A percentile compares a stretch with the other conserved stretches of the same genome.
phyloP scores from a whole-genome alignment of 768 basidiomycete species.

The Rhizopogon vulgaris region DNA sequence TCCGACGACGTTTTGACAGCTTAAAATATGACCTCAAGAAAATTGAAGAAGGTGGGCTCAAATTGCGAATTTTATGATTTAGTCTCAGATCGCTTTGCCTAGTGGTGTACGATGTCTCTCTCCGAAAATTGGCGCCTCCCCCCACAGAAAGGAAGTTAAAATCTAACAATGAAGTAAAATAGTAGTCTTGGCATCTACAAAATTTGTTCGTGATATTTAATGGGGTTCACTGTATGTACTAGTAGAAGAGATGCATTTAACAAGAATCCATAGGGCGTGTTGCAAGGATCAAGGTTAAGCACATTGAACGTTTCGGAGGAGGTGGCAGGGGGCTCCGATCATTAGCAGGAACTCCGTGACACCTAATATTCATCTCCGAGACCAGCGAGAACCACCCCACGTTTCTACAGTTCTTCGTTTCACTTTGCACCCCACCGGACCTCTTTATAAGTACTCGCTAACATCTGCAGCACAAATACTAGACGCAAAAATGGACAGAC shows the following conservation, averaged over 20 bases:
- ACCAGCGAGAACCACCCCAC: background rate
- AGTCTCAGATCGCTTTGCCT: slow-evolving; percentile 3
- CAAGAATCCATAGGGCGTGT: too few relatives aligned
- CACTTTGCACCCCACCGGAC: background rate
- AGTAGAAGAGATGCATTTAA: background rate
- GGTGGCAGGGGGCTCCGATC: background rate
- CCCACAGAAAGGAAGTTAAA: background rate
- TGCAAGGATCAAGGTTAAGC: too few relatives aligned
- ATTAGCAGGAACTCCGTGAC: background rate
- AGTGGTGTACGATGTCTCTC: slow-evolving; percentile 85
- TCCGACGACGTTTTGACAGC: slow-evolving; percentile 74
- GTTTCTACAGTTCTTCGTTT: background rate
- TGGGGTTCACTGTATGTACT: background rate
- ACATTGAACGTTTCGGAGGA: too few relatives aligned
- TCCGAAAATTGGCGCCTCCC: slow-evolving; percentile 50
- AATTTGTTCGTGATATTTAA: background rate
- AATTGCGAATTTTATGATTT: background rate
- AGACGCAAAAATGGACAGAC: slow-evolving; percentile 51
- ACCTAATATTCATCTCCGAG: background rate
- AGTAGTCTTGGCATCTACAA: background rate
- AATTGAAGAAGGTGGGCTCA: slow-evolving; percentile 69
- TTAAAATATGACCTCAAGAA: slow-evolving; percentile 86
- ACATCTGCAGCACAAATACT: background rate
- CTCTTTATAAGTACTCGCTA: background rate
- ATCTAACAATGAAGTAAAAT: background rate